Base-by-base conservation (phyloP, 768 basidiomycete genomes). In the Lactarius hengduanensis region DNA sequence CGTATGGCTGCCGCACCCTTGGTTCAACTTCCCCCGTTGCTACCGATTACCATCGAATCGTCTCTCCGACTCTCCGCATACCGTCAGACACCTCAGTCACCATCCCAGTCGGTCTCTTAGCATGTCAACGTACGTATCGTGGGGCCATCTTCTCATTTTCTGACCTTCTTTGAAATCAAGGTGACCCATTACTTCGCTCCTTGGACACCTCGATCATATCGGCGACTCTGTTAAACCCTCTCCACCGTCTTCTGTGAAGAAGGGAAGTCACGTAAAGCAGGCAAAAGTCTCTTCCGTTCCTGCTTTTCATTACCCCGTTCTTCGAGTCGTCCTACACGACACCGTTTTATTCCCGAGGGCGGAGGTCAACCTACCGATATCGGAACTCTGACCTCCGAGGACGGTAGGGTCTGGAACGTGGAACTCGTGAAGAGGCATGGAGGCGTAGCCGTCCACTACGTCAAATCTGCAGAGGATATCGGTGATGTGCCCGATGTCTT, bases 361-460 rank as follows among this genome's bases (percentile, higher is more conserved):
- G 86, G 91, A 13, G 92, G 92, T 0, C 92, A 94, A 69, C 89
- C 90, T 1, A 86, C 86, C 0, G 92, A 94, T 72, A 84, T 84
- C 30, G 91, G 91, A 1, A 59, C 79, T 15, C 77, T 92, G 36
- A 76, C 76, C 30, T 79, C 78, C 22, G 68, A 73, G 3, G 80
- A 84, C 70, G 81, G 81, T n/a, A 75, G 69, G 2, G 61, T 74
- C 13, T 88, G 86, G 84, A 77, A 82, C 16, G 88, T 94, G 20
- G 73, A 86, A 0, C 85, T 90, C 70, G 85, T 85, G 26, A 85
- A 88, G 72, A 79, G 92, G 59, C 81, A 85, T 43, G 90, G 90
- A 18, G 85, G 89, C 15, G 83, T 87, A 71, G 90, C 91, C 2
- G 83, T 92, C 22, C 92, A 93, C 78, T 91, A 86, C 73, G 80